Evolutionary conservation across 2,329 filamentous ascomycete species (phyloP).

Genomic region (Neonectria hederae): DNA sequence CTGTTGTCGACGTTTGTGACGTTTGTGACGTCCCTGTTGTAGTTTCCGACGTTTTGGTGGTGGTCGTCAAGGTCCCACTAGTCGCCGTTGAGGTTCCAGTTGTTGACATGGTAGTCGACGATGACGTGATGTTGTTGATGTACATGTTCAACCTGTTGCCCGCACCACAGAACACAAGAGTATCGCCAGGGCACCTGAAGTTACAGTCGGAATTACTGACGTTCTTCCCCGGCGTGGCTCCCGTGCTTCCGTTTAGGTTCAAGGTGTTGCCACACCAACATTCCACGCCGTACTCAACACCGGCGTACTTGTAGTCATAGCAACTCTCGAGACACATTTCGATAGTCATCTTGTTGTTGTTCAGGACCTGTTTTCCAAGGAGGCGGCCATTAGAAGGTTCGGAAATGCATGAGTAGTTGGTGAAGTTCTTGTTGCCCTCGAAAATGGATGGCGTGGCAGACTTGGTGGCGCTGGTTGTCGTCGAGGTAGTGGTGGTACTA

Average conservation of each 20-base stretch:
- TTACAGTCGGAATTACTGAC: slow-evolving; percentile 45
- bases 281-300: slow-evolving; percentile 51
- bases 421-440: slow-evolving; percentile 49
- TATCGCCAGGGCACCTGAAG: slow-evolving; percentile 48
- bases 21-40: neutral
- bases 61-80: slow-evolving; percentile 9
- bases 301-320: slow-evolving; percentile 47
- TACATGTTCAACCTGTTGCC: slow-evolving; percentile 47
- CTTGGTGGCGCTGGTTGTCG: slow-evolving; percentile 27
- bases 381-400: slow-evolving; percentile 48
- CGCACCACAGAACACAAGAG: slow-evolving; percentile 45
- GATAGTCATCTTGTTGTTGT: slow-evolving; percentile 47
- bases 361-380: slow-evolving; percentile 43
- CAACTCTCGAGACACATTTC: slow-evolving; percentile 47
- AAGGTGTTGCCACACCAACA: slow-evolving; percentile 51
- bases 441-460: slow-evolving; percentile 39
- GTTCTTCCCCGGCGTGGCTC: slow-evolving; percentile 41
- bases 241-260: slow-evolving; percentile 39
- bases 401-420: slow-evolving; percentile 48
- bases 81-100: neutral
- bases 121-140: slow-evolving; percentile 33
- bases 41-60: neutral
- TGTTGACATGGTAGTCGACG: slow-evolving; percentile 1
- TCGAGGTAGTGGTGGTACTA: neutral
- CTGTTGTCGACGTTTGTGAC: neutral